phyloP scores from a whole-genome alignment of 768 basidiomycete species.

The Leucocoprinus birnbaumii region DNA sequence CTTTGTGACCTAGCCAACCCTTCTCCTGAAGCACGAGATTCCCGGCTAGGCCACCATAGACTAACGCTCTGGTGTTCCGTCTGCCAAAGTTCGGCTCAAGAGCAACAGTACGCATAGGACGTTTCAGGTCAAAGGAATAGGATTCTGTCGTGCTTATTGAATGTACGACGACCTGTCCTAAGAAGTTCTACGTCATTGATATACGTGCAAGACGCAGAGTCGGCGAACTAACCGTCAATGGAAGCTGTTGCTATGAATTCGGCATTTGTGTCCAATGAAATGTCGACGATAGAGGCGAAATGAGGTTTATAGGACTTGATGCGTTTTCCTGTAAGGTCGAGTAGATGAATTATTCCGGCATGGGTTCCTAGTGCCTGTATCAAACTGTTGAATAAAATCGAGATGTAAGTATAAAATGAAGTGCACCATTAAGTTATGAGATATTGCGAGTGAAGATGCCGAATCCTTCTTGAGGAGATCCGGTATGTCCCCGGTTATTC shows the following conservation, averaged over 20 bases:
- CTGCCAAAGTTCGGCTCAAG: constrained; percentile 90
- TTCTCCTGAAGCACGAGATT: constrained; percentile 87
- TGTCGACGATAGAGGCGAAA: constrained; percentile 80
- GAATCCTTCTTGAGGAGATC: constrained; percentile 88
- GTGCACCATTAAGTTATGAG: constrained; percentile 66
- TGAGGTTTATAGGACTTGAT: constrained; percentile 92
- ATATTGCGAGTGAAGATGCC: constrained; percentile 77
- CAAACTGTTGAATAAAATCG: background rate
- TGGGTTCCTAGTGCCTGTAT: constrained; percentile 88
- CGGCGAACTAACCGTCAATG: constrained; percentile 71
- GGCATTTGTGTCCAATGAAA: constrained; percentile 77
- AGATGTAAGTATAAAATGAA: background rate
- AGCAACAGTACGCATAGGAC: constrained; percentile 87
- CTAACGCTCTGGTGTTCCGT: constrained; percentile 71
- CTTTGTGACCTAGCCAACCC: constrained; percentile 95
- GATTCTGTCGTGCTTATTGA: constrained; percentile 77
- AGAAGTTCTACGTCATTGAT: constrained; percentile 19
- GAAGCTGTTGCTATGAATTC: constrained; percentile 93
- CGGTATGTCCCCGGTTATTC: constrained; percentile 66
- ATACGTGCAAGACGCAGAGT: background rate
- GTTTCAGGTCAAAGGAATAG: constrained; percentile 86
- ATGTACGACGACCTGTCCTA: constrained; percentile 90
- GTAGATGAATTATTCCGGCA: constrained; percentile 85
- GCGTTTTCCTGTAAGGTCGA: constrained; percentile 74
- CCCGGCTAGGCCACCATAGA: constrained; percentile 92